phyloP scores from a whole-genome alignment of 192 early-diverging fungal genomes.

The Podila horticola region DNA sequence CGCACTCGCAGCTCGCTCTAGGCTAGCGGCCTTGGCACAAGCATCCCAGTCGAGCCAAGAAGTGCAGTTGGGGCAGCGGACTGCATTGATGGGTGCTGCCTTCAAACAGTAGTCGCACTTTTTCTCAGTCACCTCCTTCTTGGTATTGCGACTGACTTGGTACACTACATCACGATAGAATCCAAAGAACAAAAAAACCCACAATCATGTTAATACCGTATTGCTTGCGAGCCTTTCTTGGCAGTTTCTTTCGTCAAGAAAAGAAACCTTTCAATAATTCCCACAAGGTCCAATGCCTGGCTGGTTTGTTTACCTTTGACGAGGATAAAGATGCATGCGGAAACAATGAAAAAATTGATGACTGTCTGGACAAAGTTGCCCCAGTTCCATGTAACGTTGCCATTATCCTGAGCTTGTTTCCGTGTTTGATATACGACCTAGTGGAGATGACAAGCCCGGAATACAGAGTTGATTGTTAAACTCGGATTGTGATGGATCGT shows the following conservation, averaged over 20 bases:
- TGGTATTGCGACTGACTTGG: constrained; percentile 16
- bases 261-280: not conserved
- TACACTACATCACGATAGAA: constrained; percentile 8
- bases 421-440: constrained; percentile 6
- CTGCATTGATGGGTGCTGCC: constrained; percentile 32
- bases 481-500: too few relatives aligned
- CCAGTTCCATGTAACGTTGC: constrained; percentile 67
- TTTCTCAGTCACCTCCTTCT: constrained; percentile 33
- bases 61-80: constrained; percentile 49
- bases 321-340: constrained; percentile 65
- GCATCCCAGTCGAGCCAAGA: constrained; percentile 53
- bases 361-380: constrained; percentile 71
- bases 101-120: constrained; percentile 49
- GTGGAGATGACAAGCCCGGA: not conserved
- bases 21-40: constrained; percentile 11
- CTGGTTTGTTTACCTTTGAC: constrained; percentile 54
- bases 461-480: not conserved
- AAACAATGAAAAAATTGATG: constrained; percentile 74
- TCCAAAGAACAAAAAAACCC: not conserved
- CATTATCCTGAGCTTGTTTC: constrained; percentile 44
- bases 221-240: not conserved
- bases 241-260: not conserved
- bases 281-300: too few relatives aligned
- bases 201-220: not conserved
- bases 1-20: constrained; percentile 16